Percentiles rank a stretch among this genome's conserved stretches.
phyloP scores from a whole-genome alignment of 306 rosid species.

The Lithocarpus polystachyus region DNA sequence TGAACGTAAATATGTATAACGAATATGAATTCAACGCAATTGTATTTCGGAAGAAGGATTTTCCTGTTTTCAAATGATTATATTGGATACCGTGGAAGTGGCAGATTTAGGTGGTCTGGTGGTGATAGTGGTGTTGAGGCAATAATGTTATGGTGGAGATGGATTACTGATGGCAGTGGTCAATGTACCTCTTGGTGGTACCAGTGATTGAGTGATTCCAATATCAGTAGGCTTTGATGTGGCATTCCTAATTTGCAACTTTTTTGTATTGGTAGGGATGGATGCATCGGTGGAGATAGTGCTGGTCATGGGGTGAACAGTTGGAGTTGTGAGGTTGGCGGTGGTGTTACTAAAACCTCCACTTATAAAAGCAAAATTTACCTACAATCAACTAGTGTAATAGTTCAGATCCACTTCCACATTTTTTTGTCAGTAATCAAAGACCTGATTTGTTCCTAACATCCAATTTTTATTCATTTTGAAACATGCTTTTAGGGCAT shows the following conservation, averaged over 20 bases:
- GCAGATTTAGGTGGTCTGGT: not conserved
- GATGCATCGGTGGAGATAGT: not conserved
- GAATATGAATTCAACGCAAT: not conserved
- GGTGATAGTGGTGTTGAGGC: not conserved
- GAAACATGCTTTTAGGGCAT: not conserved
- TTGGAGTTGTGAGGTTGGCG: not conserved
- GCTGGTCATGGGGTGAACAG: not conserved
- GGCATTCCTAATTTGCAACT: not conserved
- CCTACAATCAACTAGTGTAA: not conserved
- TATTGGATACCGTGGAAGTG: conserved; percentile 1
- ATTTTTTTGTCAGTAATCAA: not conserved
- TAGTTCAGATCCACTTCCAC: not conserved
- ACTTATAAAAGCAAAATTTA: not conserved
- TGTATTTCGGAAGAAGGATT: not conserved
- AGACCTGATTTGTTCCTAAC: not conserved
- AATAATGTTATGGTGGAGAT: not conserved
- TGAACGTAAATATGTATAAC: too few relatives aligned
- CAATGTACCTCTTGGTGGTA: not conserved
- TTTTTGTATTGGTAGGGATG: not conserved
- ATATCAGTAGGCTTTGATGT: not conserved
- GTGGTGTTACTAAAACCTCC: not conserved
- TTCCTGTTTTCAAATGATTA: not conserved
- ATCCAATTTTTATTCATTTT: not conserved
- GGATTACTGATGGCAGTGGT: not conserved
- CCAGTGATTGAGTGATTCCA: not conserved